Evolutionary conservation across 768 basidiomycete species (phyloP).

Genomic region (Pisolithus tinctorius): DNA sequence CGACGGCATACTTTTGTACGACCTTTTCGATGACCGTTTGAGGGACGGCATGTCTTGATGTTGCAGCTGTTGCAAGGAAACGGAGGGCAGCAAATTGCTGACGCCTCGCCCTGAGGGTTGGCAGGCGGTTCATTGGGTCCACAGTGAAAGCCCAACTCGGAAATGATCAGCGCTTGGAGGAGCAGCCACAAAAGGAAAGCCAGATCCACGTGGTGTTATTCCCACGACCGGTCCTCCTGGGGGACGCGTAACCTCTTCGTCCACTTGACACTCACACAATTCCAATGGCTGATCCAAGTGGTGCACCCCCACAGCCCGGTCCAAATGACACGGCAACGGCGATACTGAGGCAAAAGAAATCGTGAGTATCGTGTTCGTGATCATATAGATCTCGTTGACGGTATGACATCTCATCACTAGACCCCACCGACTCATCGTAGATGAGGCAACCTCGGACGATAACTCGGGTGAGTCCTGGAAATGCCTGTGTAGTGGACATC

Average conservation of each 20-base stretch:
- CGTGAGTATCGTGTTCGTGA: conserved; percentile 49
- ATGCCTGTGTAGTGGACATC: conserved; percentile 6
- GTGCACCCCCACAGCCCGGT: conserved; percentile 76
- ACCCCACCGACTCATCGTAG: conserved; percentile 95
- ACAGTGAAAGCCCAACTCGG: neutral
- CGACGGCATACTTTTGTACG: conserved; percentile 96
- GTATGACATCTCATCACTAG: conserved; percentile 36
- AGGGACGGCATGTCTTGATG: conserved; percentile 33
- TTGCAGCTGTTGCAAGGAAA: conserved; percentile 28
- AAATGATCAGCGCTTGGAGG: neutral
- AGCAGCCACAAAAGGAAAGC: neutral
- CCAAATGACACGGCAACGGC: conserved; percentile 91
- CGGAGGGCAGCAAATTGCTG: conserved; percentile 6
- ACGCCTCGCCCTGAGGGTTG: conserved; percentile 7
- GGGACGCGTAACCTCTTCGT: neutral
- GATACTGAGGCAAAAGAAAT: conserved; percentile 95
- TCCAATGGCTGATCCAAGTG: conserved; percentile 72
- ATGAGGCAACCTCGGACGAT: conserved; percentile 90
- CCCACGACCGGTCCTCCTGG: neutral
- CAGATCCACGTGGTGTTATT: neutral
- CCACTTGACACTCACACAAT: neutral
- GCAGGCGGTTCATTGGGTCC: conserved; percentile 13
- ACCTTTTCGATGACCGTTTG: conserved; percentile 97
- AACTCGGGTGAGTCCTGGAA: conserved; percentile 68
- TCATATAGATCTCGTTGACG: conserved; percentile 5